Conservation (phyloP, 2,329 filamentous ascomycete species). For the Akanthomyces dipterigenus region DNA sequence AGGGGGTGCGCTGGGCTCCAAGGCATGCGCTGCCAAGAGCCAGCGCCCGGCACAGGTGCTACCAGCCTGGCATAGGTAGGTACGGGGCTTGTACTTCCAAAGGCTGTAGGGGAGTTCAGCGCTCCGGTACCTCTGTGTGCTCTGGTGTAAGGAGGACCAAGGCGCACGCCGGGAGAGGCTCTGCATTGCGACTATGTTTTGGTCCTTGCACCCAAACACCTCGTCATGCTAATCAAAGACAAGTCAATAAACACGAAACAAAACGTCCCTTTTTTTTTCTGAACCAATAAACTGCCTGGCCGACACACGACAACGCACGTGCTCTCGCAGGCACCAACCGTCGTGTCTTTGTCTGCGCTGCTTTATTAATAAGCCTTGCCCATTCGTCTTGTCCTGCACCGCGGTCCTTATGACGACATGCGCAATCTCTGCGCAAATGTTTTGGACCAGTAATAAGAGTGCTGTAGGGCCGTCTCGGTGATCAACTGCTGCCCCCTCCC, state of each 20-base stretch:
- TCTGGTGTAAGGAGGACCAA: too few relatives aligned
- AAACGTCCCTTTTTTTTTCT: not conserved
- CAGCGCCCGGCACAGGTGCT: not conserved
- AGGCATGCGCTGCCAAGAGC: not conserved
- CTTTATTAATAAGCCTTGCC: not conserved
- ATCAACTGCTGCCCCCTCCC: too few relatives aligned
- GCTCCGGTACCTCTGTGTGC: not conserved
- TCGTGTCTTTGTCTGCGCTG: not conserved
- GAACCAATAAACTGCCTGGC: not conserved
- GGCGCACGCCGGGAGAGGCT: not conserved
- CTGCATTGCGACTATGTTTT: not conserved
- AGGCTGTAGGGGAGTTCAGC: too few relatives aligned
- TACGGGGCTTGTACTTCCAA: too few relatives aligned
- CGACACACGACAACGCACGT: not conserved
- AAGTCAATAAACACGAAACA: not conserved
- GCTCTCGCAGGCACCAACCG: not conserved
- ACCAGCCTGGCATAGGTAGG: not conserved
- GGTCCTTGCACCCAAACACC: too few relatives aligned
- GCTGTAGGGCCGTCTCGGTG: too few relatives aligned
- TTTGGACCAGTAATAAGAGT: not conserved
- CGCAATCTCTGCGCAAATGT: not conserved
- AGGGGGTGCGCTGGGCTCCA: not conserved
- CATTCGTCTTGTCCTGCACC: not conserved
- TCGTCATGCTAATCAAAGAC: not conserved
- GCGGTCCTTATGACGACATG: constrained; percentile 11